Conservation (phyloP, 2,329 filamentous ascomycete species). For the Diaporthe longicolla region DNA sequence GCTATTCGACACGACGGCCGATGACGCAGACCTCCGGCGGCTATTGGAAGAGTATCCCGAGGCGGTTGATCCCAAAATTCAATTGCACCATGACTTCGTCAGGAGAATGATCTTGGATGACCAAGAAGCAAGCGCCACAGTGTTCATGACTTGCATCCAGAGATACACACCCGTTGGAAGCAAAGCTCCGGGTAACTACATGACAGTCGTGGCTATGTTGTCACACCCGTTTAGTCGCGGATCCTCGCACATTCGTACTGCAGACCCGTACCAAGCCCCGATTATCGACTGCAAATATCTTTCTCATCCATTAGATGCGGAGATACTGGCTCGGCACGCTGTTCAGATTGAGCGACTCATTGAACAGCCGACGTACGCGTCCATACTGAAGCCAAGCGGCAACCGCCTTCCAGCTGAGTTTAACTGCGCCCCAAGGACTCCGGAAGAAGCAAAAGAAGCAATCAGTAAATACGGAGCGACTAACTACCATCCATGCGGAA, state of each 20-base stretch:
- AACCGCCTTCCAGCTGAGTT: neutral
- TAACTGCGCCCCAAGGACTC: neutral
- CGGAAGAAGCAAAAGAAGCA: neutral
- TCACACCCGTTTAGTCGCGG: conserved; percentile 14
- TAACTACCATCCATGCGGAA: conserved; percentile 8
- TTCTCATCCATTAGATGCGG: conserved; percentile 28
- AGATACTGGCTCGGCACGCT: conserved; percentile 28
- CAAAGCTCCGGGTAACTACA: neutral
- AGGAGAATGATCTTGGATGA: neutral
- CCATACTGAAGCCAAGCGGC: conserved; percentile 5
- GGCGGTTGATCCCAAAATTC: neutral
- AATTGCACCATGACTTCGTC: neutral
- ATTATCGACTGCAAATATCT: conserved; percentile 17
- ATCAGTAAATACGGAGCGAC: conserved; percentile 15
- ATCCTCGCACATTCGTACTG: neutral
- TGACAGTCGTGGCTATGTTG: conserved; percentile 27
- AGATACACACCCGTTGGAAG: neutral
- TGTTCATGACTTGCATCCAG: neutral
- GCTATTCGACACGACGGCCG: neutral
- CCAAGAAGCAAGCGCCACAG: neutral
- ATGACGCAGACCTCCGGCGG: neutral
- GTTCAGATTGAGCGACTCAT: conserved; percentile 4
- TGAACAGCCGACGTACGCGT: neutral
- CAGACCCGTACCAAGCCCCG: neutral
- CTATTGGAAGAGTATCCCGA: neutral